These are phyloP conservation scores for Flaveria robusta DNA, from an alignment of 129 eudicot species.

Conservation along the genomic window DNA sequence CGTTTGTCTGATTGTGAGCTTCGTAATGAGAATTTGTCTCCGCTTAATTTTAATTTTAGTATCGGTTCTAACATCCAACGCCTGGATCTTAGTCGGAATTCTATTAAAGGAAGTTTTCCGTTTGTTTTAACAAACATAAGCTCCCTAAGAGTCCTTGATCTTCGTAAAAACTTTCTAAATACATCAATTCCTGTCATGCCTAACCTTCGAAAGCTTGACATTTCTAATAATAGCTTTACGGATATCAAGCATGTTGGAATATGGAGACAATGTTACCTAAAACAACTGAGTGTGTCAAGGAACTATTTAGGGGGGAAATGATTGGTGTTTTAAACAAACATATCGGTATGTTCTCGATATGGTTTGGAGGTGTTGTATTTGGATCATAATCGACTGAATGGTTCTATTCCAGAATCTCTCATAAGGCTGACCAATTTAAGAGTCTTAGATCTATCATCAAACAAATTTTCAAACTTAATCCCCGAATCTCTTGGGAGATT, in stretches of 20 bases:
- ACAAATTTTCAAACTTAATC: not conserved
- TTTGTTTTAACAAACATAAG: constrained; percentile 1
- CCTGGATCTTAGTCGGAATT: constrained; percentile 19
- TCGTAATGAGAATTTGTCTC: not conserved
- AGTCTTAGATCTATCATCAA: constrained; percentile 11
- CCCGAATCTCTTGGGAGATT: constrained; percentile 17
- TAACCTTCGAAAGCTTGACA: constrained; percentile 15
- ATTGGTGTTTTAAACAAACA: not conserved
- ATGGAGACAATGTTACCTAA: constrained; percentile 20
- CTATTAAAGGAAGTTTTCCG: constrained; percentile 1
- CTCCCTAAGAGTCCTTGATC: constrained; percentile 19
- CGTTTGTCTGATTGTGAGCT: not conserved
- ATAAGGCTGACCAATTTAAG: not conserved
- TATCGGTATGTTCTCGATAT: constrained; percentile 15
- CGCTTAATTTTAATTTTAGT: not conserved
- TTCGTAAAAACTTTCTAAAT: not conserved
- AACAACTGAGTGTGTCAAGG: not conserved
- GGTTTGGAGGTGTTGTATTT: constrained; percentile 13
- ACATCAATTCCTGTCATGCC: constrained; percentile 12
- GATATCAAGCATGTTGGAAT: constrained; percentile 10
- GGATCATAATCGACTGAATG: not conserved
- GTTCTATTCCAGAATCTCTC: constrained; percentile 14
- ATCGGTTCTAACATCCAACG: constrained; percentile 12
- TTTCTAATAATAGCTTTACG: not conserved
- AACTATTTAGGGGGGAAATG: not conserved